Percentiles rank a stretch among this genome's conserved stretches.
Conservation (phyloP, 192 early-diverging fungal species). For the Rhizophagus sp. region DNA sequence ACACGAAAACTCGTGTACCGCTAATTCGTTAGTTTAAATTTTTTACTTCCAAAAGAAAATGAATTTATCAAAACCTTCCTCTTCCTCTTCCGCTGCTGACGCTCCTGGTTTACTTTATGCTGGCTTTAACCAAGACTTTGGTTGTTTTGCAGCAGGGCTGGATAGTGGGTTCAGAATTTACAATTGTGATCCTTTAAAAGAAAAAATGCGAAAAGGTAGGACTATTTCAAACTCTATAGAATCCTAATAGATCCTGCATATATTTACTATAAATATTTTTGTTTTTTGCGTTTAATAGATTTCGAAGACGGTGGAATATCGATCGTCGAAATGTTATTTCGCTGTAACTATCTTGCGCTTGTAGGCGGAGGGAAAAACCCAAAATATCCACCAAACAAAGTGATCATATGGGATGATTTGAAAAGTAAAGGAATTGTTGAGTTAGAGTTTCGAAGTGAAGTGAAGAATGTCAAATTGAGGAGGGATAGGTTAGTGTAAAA, state of each 20-base stretch:
- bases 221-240: background rate
- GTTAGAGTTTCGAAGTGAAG: slow-evolving; percentile 78
- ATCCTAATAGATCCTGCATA: background rate
- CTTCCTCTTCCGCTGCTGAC: slow-evolving; percentile 47
- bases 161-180: slow-evolving; percentile 83
- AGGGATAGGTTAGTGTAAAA: slow-evolving; percentile 60
- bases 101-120: slow-evolving; percentile 72
- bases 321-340: slow-evolving; percentile 81
- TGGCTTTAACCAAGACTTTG: slow-evolving; percentile 83
- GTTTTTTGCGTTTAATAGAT: slow-evolving; percentile 43
- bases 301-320: slow-evolving; percentile 83
- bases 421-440: slow-evolving; percentile 69
- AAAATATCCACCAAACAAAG: slow-evolving; percentile 82
- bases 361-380: slow-evolving; percentile 86
- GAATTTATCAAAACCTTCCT: slow-evolving; percentile 50
- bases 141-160: slow-evolving; percentile 80
- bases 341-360: slow-evolving; percentile 84
- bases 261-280: background rate
- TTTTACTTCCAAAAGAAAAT: slow-evolving; percentile 26
- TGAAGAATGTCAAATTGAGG: slow-evolving; percentile 76
- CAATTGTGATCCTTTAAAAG: slow-evolving; percentile 80
- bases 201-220: slow-evolving; percentile 73
- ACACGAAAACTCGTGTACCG: background rate
- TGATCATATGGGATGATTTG: slow-evolving; percentile 85
- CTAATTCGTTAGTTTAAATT: background rate